Conservation (phyloP, 345 rosid species). For the Lepidium africanum region DNA sequence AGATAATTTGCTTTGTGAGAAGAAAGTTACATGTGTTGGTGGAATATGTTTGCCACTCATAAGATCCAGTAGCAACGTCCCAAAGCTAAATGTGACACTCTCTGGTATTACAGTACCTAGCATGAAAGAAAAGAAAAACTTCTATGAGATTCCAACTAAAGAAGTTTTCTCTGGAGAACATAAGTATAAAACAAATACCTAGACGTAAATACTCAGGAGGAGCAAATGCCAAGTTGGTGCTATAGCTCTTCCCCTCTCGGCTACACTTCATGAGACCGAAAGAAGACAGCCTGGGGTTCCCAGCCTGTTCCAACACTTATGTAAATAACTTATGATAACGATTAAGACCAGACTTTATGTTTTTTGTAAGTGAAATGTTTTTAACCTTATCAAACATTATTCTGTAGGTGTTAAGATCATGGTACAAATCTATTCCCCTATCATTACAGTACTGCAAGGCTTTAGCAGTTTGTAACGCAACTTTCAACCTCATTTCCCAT, state of each 20-base stretch:
- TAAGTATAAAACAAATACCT: conserved; percentile 32
- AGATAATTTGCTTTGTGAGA: conserved; percentile 2
- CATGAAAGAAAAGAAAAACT: neutral
- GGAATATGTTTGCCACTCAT: conserved; percentile 97
- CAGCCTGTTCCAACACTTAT: conserved; percentile 44
- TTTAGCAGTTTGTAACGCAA: conserved; percentile 73
- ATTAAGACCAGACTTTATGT: neutral
- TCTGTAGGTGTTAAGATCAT: conserved; percentile 92
- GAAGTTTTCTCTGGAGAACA: neutral
- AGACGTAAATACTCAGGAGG: conserved; percentile 93
- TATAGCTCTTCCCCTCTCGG: conserved; percentile 91
- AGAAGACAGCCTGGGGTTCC: conserved; percentile 86
- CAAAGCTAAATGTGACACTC: conserved; percentile 96
- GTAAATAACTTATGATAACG: neutral
- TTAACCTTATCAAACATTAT: conserved; percentile 77
- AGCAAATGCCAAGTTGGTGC: conserved; percentile 94
- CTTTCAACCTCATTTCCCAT: conserved; percentile 95
- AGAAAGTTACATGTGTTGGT: conserved; percentile 79
- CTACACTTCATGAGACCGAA: conserved; percentile 96
- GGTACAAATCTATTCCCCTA: conserved; percentile 78
- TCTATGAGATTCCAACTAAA: conserved; percentile 6
- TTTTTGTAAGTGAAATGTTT: neutral
- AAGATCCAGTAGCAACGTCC: conserved; percentile 90
- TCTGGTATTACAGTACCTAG: conserved; percentile 90
- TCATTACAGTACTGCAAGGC: conserved; percentile 83